Conservation (phyloP, 805 yeast genomes). For the Schwanniomyces sp. region DNA sequence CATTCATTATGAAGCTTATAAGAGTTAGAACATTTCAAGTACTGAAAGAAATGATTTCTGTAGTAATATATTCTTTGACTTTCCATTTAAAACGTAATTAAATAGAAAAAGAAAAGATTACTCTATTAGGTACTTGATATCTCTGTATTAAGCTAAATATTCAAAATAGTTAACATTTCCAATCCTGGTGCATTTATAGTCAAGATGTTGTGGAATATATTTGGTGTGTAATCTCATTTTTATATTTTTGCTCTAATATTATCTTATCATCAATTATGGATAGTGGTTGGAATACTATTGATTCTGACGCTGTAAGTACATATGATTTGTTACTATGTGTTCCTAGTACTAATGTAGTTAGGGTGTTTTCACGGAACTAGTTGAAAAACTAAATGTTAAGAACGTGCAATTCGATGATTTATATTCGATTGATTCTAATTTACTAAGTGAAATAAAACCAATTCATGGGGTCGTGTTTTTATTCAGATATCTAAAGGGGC, state of each 20-base stretch:
- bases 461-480: slow-evolving; percentile 61
- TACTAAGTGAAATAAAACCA: slow-evolving; percentile 36
- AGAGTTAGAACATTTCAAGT: too few relatives aligned
- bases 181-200: too few relatives aligned
- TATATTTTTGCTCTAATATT: neutral
- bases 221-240: neutral
- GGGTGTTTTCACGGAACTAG: slow-evolving; percentile 64
- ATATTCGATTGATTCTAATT: slow-evolving; percentile 49
- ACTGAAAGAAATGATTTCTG: too few relatives aligned
- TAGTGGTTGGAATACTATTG: slow-evolving; percentile 60
- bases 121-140: too few relatives aligned
- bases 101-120: too few relatives aligned
- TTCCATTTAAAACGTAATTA: too few relatives aligned
- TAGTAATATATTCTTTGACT: too few relatives aligned
- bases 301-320: slow-evolving; percentile 55
- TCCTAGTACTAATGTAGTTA: slow-evolving; percentile 15
- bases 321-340: neutral
- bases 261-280: slow-evolving; percentile 6
- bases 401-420: slow-evolving; percentile 60
- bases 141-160: too few relatives aligned
- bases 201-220: too few relatives aligned
- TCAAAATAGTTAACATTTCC: too few relatives aligned
- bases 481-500: slow-evolving; percentile 56
- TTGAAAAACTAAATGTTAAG: slow-evolving; percentile 53
- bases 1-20: too few relatives aligned